Evolutionary conservation across 495 filamentous ascomycete genomes (phyloP).

Genomic region (Neurospora sp.): DNA sequence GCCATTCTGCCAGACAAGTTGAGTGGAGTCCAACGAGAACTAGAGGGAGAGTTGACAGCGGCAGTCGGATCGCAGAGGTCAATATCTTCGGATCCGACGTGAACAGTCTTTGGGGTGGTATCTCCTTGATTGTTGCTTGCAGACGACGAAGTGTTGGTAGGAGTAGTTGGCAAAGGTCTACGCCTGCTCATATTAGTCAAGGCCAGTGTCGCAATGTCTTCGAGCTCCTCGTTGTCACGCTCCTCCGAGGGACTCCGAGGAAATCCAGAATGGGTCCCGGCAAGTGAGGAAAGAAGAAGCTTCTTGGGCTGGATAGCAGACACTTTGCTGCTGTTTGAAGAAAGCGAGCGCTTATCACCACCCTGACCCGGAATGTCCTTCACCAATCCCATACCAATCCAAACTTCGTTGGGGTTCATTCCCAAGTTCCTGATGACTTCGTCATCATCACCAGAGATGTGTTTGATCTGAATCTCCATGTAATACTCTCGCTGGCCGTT

Average conservation of each 20-base stretch:
- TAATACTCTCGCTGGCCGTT: slow-evolving; percentile 9
- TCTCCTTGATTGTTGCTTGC: not conserved
- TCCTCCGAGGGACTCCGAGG: not conserved
- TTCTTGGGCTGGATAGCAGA: not conserved
- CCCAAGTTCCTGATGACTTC: slow-evolving; percentile 6
- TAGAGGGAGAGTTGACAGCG: not conserved
- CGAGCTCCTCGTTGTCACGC: not conserved
- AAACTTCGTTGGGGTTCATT: slow-evolving; percentile 4
- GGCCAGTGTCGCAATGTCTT: not conserved
- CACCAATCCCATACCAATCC: not conserved
- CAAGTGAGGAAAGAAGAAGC: not conserved
- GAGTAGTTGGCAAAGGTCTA: not conserved
- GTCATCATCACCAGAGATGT: slow-evolving; percentile 14
- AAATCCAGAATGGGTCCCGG: not conserved
- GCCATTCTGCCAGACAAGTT: not conserved
- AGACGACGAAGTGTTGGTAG: not conserved
- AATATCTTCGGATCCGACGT: not conserved
- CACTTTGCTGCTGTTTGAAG: not conserved
- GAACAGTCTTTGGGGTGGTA: not conserved
- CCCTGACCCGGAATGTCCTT: not conserved
- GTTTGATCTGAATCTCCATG: slow-evolving; percentile 21
- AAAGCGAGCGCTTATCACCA: not conserved
- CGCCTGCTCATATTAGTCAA: not conserved
- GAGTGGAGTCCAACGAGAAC: not conserved
- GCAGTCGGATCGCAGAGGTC: not conserved